These are phyloP conservation scores for Stygiomarasmius scandens DNA, from an alignment of 1,284 basidiomycete species.

Conservation along the genomic window DNA sequence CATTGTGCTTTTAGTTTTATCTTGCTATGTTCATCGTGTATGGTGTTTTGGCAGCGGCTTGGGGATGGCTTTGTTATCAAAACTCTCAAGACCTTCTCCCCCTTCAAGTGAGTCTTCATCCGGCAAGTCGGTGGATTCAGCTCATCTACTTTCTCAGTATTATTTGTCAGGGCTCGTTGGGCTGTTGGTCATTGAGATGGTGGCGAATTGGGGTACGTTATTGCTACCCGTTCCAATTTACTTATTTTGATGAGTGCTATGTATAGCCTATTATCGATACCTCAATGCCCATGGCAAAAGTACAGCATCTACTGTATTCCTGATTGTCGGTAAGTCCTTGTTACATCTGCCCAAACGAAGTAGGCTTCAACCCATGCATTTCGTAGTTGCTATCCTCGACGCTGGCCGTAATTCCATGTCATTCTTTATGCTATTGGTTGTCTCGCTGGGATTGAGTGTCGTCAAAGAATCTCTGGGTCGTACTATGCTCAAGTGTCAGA, in stretches of 20 bases:
- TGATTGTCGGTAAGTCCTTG: slow-evolving; percentile 80
- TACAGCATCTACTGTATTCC: slow-evolving; percentile 76
- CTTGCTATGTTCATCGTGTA: slow-evolving; percentile 83
- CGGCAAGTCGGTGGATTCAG: not conserved
- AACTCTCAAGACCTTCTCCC: slow-evolving; percentile 85
- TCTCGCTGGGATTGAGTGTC: slow-evolving; percentile 85
- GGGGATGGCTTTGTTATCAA: slow-evolving; percentile 86
- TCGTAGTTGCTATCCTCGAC: slow-evolving; percentile 85
- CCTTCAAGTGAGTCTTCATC: slow-evolving; percentile 62
- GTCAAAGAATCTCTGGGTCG: slow-evolving; percentile 79
- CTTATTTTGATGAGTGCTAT: slow-evolving; percentile 12
- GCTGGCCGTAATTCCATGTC: slow-evolving; percentile 93
- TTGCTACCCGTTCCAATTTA: not conserved
- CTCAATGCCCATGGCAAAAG: slow-evolving; percentile 87
- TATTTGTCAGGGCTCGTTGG: slow-evolving; percentile 92
- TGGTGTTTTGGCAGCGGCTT: slow-evolving; percentile 64
- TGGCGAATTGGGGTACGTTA: slow-evolving; percentile 78
- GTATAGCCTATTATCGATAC: slow-evolving; percentile 82
- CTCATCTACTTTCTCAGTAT: slow-evolving; percentile 54
- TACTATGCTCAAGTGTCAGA: slow-evolving; percentile 78
- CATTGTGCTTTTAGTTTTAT: slow-evolving; percentile 71
- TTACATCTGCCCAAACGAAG: too few relatives aligned
- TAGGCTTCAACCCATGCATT: not conserved
- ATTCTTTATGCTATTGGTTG: slow-evolving; percentile 94
- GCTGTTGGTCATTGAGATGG: slow-evolving; percentile 92